Evolutionary conservation across 345 rosid species (phyloP).

Genomic region (Ailanthus altissimus): DNA sequence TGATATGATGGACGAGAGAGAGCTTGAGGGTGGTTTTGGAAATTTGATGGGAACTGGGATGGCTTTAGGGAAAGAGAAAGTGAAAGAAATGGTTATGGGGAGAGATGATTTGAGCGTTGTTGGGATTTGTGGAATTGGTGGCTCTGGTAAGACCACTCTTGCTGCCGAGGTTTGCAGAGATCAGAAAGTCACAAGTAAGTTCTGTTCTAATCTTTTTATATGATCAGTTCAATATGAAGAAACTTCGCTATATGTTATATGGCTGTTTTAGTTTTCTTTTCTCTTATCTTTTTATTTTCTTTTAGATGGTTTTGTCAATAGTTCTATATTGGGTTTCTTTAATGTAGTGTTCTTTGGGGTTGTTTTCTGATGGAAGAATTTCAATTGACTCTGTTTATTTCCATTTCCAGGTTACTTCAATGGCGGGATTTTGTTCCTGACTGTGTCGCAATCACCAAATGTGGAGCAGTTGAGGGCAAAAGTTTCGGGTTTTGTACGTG

Average conservation of each 20-base stretch:
- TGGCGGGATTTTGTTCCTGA: slow-evolving; percentile 60
- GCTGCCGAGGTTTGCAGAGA: slow-evolving; percentile 69
- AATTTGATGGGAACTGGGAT: slow-evolving; percentile 49
- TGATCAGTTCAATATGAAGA: background rate
- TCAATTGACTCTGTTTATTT: background rate
- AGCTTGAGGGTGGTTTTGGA: slow-evolving; percentile 38
- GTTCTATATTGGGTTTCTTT: background rate
- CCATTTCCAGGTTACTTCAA: slow-evolving; percentile 51
- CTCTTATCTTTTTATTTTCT: background rate
- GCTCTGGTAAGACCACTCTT: slow-evolving; percentile 88
- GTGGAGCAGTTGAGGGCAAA: slow-evolving; percentile 46
- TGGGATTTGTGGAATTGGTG: slow-evolving; percentile 84
- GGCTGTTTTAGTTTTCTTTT: background rate
- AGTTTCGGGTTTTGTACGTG: slow-evolving; percentile 48
- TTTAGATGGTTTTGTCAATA: background rate
- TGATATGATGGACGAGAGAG: slow-evolving; percentile 45
- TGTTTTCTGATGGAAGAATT: background rate
- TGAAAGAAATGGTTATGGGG: slow-evolving; percentile 68
- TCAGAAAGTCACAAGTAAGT: slow-evolving; percentile 61
- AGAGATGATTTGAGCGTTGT: slow-evolving; percentile 39
- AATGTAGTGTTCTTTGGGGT: background rate
- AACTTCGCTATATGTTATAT: background rate
- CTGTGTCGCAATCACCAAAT: slow-evolving; percentile 84
- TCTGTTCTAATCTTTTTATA: background rate
- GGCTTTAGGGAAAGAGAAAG: slow-evolving; percentile 67